Conservation (phyloP, 2,329 filamentous ascomycete genomes). For the Epichloe typhina region DNA sequence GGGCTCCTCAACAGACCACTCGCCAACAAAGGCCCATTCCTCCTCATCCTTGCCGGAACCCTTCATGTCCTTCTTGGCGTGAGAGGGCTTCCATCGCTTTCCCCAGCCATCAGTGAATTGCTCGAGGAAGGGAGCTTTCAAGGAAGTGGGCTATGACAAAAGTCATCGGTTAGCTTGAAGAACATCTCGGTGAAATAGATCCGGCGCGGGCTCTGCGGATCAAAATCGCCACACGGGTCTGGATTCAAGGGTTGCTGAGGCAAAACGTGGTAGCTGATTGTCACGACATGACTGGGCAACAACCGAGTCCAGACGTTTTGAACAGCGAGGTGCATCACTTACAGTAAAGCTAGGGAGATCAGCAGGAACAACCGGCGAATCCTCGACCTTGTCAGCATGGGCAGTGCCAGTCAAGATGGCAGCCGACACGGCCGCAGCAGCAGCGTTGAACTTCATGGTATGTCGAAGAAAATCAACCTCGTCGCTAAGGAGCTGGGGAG, state of each 20-base stretch:
- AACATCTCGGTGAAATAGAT: not conserved
- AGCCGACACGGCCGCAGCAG: slow-evolving; percentile 63
- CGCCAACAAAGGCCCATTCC: slow-evolving; percentile 21
- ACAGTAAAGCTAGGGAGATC: slow-evolving; percentile 80
- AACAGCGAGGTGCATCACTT: slow-evolving; percentile 27
- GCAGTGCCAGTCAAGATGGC: slow-evolving; percentile 58
- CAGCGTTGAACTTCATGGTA: slow-evolving; percentile 70
- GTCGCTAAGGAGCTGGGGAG: slow-evolving; percentile 32
- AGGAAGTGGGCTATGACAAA: slow-evolving; percentile 54
- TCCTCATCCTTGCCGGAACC: slow-evolving; percentile 55
- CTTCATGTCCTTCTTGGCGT: slow-evolving; percentile 81
- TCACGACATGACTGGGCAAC: not conserved
- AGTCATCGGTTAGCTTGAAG: slow-evolving; percentile 11
- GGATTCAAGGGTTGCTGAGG: not conserved
- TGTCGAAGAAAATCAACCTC: not conserved
- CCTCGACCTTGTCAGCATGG: slow-evolving; percentile 53
- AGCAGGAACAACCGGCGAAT: slow-evolving; percentile 45
- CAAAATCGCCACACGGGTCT: not conserved
- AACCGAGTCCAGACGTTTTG: not conserved
- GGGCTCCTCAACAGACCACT: slow-evolving; percentile 95
- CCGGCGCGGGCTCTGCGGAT: not conserved
- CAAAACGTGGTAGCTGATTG: not conserved
- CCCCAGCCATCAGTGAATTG: slow-evolving; percentile 98
- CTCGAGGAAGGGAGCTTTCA: slow-evolving; percentile 93
- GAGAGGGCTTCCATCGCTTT: slow-evolving; percentile 80